Base-by-base conservation (phyloP, 202 grass and related monocot species). In the Zoysia matrella region DNA sequence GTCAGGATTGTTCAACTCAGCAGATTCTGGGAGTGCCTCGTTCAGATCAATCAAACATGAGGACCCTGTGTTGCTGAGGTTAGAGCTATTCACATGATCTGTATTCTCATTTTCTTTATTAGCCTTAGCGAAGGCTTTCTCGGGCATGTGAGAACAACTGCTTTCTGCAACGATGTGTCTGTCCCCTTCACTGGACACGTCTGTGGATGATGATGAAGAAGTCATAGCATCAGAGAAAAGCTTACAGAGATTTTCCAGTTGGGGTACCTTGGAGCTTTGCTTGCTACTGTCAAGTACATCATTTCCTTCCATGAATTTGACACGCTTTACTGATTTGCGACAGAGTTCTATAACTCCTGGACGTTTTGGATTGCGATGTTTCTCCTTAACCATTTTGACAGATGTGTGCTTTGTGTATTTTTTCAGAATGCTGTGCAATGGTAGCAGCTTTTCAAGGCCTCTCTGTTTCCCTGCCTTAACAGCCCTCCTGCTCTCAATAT, bases 21-120 rank as follows among this genome's bases (percentile, higher is more conserved):
- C 30, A 88, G 16, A 65, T 36, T 86, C 84, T 42, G 69, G 48
- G 8, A 73, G 78, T 48, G 83, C 52, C 79, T 64, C 4, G 83
- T 94, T 94, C 72, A 94, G 74, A 79, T 94, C 92, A 69, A 90
- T 52, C 30, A 75, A 74, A 52, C 48, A 22, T 36, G 83, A 73
- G 58, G 79, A 36, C 65, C 60, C 42, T 62, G 62, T 79, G 65
- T 60, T 82, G 71, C 45, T 65, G 13, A 80, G 76, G 50, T 71
- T 48, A 85, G 16, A 74, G 68, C 46, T 50, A 12, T 61, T 56
- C 67, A 69, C 41, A 39, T 14, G 30, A 65, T 73, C 54, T 60
- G 44, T 68, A 66, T 78, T 52, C 72, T 85, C 71, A 45, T 74
- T 72, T 60, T 48, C 22, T 47, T 83, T 50, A 9, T 69, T 85